Conservation (phyloP, 192 early-diverging fungal species). For the Paraglomus brasilianum region DNA sequence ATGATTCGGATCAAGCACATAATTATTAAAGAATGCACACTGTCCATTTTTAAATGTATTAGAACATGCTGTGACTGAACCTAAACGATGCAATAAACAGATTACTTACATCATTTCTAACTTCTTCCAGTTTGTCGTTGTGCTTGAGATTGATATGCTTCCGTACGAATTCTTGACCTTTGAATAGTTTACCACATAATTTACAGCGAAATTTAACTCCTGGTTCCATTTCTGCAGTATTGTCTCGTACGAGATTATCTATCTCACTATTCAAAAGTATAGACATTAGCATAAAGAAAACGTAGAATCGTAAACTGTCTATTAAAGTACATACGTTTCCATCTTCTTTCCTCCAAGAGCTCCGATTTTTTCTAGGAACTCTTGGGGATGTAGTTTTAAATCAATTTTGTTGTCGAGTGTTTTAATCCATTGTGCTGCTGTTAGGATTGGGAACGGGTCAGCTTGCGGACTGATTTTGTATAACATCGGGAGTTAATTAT, state of each 20-base stretch:
- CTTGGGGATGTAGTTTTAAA: slow-evolving; percentile 43
- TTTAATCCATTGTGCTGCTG: slow-evolving; percentile 53
- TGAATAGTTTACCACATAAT: slow-evolving; percentile 91
- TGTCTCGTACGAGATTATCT: slow-evolving; percentile 9
- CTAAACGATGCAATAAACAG: no score
- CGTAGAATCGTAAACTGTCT: background rate
- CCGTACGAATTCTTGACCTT: slow-evolving; percentile 87
- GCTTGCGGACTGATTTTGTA: background rate
- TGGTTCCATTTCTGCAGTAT: slow-evolving; percentile 61
- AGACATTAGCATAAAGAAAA: background rate
- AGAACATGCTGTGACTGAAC: background rate
- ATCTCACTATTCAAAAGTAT: background rate
- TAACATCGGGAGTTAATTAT: background rate
- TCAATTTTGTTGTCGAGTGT: slow-evolving; percentile 56
- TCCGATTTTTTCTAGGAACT: slow-evolving; percentile 42
- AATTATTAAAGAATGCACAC: slow-evolving; percentile 82
- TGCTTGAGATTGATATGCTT: slow-evolving; percentile 96
- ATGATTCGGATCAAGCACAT: slow-evolving; percentile 83
- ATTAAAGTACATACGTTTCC: slow-evolving; percentile 41
- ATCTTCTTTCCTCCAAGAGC: slow-evolving; percentile 52
- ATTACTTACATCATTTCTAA: slow-evolving; percentile 54
- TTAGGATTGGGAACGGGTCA: background rate
- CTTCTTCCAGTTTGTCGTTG: slow-evolving; percentile 61
- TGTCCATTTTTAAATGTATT: background rate
- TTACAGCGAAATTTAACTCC: slow-evolving; percentile 88